Conservation (phyloP, 139 green algal species). For the Chlorella sorokiniana region DNA sequence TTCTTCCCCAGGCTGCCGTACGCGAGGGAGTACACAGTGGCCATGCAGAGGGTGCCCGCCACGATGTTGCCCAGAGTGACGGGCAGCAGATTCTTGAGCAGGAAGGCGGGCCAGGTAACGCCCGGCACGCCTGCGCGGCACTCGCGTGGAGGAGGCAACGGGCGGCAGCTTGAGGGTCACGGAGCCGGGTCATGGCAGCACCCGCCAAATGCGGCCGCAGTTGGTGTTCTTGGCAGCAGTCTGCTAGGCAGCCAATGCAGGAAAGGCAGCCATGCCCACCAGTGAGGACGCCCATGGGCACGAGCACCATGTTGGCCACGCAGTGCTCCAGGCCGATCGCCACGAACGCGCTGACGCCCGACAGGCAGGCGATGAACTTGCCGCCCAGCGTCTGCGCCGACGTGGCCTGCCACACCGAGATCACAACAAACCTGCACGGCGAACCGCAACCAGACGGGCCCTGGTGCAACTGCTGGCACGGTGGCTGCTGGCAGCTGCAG, state of each 20-base stretch:
- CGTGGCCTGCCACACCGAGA: conserved; percentile 82
- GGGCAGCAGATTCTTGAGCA: conserved; percentile 23
- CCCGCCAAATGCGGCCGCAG: too few species aligned
- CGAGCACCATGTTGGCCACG: conserved; percentile 81
- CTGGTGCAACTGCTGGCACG: too few species aligned
- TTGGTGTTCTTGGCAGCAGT: too few species aligned
- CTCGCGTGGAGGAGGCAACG: too few species aligned
- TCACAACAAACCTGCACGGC: conserved; percentile 90
- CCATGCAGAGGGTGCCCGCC: conserved; percentile 67
- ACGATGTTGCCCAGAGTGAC: conserved; percentile 93
- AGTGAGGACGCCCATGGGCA: conserved; percentile 58
- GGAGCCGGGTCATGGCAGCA: too few species aligned
- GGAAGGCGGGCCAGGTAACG: conserved; percentile 19
- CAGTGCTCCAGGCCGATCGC: conserved; percentile 80
- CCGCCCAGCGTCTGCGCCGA: conserved; percentile 68
- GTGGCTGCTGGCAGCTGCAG: too few species aligned
- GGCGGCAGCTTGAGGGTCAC: too few species aligned
- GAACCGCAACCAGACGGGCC: too few species aligned
- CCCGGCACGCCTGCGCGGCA: conserved; percentile 9
- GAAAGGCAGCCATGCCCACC: background rate
- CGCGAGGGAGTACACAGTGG: conserved; percentile 51
- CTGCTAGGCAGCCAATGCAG: background rate
- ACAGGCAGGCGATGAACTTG: conserved; percentile 79
- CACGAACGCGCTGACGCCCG: conserved; percentile 85
- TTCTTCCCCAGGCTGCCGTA: conserved; percentile 62